Evolutionary conservation across 148 eudicot species (phyloP), one percentile per base, ranked within the genome.

Genomic region (Selenicereus undatus): DNA sequence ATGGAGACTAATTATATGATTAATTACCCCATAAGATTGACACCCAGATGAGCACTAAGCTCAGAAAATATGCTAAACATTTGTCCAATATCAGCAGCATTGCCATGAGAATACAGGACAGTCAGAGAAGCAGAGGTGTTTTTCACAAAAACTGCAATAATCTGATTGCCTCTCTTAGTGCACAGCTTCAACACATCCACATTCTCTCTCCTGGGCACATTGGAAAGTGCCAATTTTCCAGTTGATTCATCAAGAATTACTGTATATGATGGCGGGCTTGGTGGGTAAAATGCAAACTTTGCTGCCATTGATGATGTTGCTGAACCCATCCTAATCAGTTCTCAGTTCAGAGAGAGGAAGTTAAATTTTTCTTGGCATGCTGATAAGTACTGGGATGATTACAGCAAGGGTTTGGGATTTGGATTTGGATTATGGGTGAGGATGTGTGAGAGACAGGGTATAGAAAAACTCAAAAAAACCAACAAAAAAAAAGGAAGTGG

Each of bases 11-110:
- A 48, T 48, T 10, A 10, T 10, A 48, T 48, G 5, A 11, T 48
- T 24, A 87, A 85, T 50, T 74, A 89, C 91, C 85, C 90, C 86
- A 88, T 81, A 58, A 88, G 54, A 84, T 88, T 88, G 48, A 88
- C 88, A 70, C 83, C 71, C 16, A 88, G 86, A 64, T 83, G 84
- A 58, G 32, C 81, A 77, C 90, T 88, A 56, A 88, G 90, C 75
- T 81, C 68, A 62, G 73, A 45, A 24, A 81, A 88, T 22, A 83
- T 62, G 72, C 27, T 71, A 52, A 83, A 80, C 83, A 83, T 79
- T 26, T 76, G 85, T 20, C 90, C 90, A 36, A 88, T 35, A 83
- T 88, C 90, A 75, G 85, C 70, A 51, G 90, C 90, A 83, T 88
- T 88, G 17, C 90, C 90, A 80, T 88, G 90, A 11, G 88, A 88